Conservation (phyloP, 2,329 filamentous ascomycete species). For the Alternaria sp. region DNA sequence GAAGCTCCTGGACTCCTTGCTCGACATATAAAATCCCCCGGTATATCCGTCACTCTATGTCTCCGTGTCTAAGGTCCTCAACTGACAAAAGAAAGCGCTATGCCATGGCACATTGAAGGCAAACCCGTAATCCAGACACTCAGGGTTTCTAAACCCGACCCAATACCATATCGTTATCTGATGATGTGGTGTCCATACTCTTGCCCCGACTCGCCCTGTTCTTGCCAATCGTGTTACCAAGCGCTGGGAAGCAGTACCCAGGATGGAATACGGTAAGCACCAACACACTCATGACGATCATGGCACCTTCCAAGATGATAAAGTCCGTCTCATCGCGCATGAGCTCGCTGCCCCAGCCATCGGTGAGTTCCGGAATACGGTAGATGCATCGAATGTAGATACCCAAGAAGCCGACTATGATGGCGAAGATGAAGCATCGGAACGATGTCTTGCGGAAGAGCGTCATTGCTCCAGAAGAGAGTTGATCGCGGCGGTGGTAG, state of each 20-base stretch:
- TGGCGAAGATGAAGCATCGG: conserved; percentile 38
- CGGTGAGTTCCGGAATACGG: conserved; percentile 57
- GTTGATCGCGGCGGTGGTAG: conserved; percentile 32
- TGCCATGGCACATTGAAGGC: neutral
- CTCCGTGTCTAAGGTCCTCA: neutral
- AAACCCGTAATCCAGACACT: neutral
- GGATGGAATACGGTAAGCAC: conserved; percentile 58
- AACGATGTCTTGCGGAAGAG: conserved; percentile 34
- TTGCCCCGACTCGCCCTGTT: conserved; percentile 17
- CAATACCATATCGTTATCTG: conserved; percentile 25
- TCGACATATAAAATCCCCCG: neutral
- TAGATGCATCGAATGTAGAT: conserved; percentile 58
- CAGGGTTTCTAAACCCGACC: neutral
- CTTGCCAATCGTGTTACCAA: conserved; percentile 30
- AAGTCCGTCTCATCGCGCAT: conserved; percentile 58
- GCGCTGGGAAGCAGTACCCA: conserved; percentile 45
- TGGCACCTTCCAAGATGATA: conserved; percentile 60
- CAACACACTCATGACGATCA: conserved; percentile 57
- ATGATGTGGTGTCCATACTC: conserved; percentile 18
- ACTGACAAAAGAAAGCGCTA: neutral
- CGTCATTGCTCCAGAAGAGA: conserved; percentile 23
- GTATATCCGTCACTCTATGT: neutral
- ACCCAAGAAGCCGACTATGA: conserved; percentile 51
- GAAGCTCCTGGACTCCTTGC: neutral
- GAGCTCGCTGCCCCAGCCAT: conserved; percentile 54